Percentiles rank a stretch among this genome's conserved stretches.
These are phyloP conservation scores for Austroboletus niveus DNA, from an alignment of 1,284 basidiomycete species.

Conservation along the genomic window DNA sequence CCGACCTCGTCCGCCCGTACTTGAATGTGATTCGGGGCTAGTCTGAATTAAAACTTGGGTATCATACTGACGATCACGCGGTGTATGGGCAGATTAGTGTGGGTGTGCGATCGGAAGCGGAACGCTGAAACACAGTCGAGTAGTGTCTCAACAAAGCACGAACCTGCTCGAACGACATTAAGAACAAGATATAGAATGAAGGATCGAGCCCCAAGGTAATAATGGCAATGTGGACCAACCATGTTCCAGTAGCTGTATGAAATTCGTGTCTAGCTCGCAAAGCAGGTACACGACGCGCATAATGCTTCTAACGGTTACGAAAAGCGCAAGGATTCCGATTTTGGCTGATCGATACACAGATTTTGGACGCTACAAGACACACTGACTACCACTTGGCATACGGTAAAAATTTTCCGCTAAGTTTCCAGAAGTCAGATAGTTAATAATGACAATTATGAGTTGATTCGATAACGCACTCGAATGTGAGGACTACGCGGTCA, in stretches of 20 bases:
- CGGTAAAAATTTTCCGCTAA: constrained; percentile 75
- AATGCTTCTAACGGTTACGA: not conserved
- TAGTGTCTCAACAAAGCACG: no score
- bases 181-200: no score
- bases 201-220: no score
- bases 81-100: no score
- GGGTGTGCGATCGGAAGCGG: no score
- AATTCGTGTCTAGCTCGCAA: no score
- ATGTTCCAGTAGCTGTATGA: no score
- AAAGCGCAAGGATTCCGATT: not conserved
- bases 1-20: constrained; percentile 8
- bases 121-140: no score
- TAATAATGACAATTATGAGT: not conserved
- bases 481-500: constrained; percentile 78
- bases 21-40: not conserved
- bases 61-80: not conserved
- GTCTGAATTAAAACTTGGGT: constrained; percentile 10
- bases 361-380: not conserved
- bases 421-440: constrained; percentile 6
- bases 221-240: no score
- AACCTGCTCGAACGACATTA: no score
- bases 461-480: constrained; percentile 59
- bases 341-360: not conserved
- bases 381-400: constrained; percentile 59
- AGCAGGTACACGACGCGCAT: not conserved